Base-by-base conservation (phyloP, 805 yeast species). In the Saccharomyces mikatae region DNA sequence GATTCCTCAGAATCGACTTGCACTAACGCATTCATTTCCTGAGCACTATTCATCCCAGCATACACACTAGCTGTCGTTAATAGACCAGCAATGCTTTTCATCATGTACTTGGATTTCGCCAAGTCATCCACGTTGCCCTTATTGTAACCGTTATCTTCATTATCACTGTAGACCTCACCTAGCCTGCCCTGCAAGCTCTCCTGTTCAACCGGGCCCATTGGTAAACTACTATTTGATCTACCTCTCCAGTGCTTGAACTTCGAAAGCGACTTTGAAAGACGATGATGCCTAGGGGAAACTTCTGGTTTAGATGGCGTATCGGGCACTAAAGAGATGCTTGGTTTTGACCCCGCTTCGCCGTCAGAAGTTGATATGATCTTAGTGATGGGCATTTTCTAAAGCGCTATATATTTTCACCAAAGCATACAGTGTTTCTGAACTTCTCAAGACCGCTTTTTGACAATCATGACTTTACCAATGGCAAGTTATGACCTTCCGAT, bases 41-140 rank as follows among this genome's bases (percentile, higher is more conserved):
- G 65, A 9, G 58, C 58, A 51, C 65, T 64, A 49, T 66, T 60
- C 66, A 66, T 58, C 49, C 72, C 64, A 49, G 80, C 76, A 61
- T 77, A 79, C 55, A 80, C 75, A 57, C 82, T 78, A 0, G 86
- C 83, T 0, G 85, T 77, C 0, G 86, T 80, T 53, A 82, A 69
- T 51, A 80, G 62, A 0, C 81, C 78, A 2, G 80, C 82, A 59
- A 82, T 75, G 47, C 82, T 78, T 59, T 74, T 75, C 17, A 82
- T 78, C 67, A 78, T 76, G 47, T 74, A 76, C 13, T 73, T 72
- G 1, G 76, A 71, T 28, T 62, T 64, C 1, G 73, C 76, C 17
- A 70, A 65, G 52, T 71, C 72, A 11, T 55, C 64, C 1, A 60
- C 71, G 28, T 51, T 57, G 36, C 61, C 71, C 26, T 51, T 57